phyloP scores from a whole-genome alignment of 441 rosid genomes.

The Euphorbia celastroides region DNA sequence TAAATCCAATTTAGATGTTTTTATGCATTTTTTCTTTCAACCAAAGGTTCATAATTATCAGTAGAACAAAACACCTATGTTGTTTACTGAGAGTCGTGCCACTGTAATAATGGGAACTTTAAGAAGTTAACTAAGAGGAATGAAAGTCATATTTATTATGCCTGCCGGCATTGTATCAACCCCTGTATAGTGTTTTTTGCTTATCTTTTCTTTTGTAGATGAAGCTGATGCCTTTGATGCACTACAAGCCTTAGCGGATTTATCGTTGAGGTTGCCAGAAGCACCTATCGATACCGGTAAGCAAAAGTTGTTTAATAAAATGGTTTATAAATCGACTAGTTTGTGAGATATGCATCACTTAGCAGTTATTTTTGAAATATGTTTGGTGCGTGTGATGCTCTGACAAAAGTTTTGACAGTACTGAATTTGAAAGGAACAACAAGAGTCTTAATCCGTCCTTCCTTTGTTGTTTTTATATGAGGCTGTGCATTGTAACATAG shows the following conservation, averaged over 20 bases:
- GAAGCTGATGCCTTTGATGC: conserved; percentile 66
- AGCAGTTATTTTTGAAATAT: background rate
- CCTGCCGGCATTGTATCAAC: background rate
- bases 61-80: background rate
- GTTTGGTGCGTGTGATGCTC: background rate
- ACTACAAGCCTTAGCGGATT: conserved; percentile 69
- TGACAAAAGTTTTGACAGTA: background rate
- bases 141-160: conserved; percentile 13
- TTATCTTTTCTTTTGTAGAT: conserved; percentile 33
- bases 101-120: background rate
- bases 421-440: background rate
- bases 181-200: background rate
- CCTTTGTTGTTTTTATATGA: background rate
- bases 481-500: background rate
- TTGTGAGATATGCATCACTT: background rate
- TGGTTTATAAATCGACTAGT: background rate
- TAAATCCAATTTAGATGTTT: too few relatives aligned
- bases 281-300: conserved; percentile 72
- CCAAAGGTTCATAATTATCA: too few relatives aligned
- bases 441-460: background rate
- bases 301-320: conserved; percentile 23
- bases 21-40: too few relatives aligned
- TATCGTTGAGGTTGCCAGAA: conserved; percentile 90
- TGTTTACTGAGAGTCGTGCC: background rate
- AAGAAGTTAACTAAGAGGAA: background rate